Evolutionary conservation across 495 filamentous ascomycete species (phyloP), one percentile per base, ranked within the genome.

Genomic region (Annulohypoxylon moriforme): DNA sequence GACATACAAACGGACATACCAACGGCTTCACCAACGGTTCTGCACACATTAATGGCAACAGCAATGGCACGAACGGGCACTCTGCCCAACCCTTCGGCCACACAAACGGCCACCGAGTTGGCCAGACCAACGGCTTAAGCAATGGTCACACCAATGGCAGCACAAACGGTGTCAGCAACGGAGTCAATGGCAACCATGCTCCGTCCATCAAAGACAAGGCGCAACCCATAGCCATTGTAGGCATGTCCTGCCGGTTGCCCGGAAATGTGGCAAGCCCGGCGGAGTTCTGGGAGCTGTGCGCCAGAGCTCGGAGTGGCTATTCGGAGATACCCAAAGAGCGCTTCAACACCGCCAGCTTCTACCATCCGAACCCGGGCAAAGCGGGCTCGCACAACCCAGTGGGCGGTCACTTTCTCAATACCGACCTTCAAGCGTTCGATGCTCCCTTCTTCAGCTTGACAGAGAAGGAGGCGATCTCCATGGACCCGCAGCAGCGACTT

Each of bases 391-490:
- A 91, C 64, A 91, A 88, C 46, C 91, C 92, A 0, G 88, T 91
- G 10, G 94, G 91, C 57, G 93, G 93, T 3, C 92, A 91, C 80
- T 97, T 93, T 80, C 90, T 96, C 60, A 79, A 81, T 66, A 77
- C 88, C 87, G 71, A 96, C 70, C 89, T 93, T 0, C 87, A 90
- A 7, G 84, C 90, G 1, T 97, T 96, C 69, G 93, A 97, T 65
- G 90, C 93, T 20, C 86, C 90, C 0, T 97, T 97, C 81, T 97
- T 96, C 86, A 94, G 92, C 75, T 90, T 97, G 86, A 64, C 91
- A 84, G 77, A 80, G 60, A 81, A 81, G 67, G 83, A 97, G 81
- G 93, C 93, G 8, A 88, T 89, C 46, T 91, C 93, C 20, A 92
- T 94, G 60, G 93, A 97, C 75, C 93, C 94, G 6, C 92, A 93